phyloP scores from a whole-genome alignment of 306 rosid genomes.

The Malus domestica region ASM211411v1 NC_041795.1:25386001-25386500 shows the following conservation, averaged over 20 bases:
- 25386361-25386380: slow-evolving; percentile 24
- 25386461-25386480: background rate
- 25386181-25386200: background rate
- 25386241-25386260: slow-evolving; percentile 31
- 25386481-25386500: background rate
- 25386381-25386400: background rate
- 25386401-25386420: background rate
- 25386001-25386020: background rate
- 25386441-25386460: background rate
- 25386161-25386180: background rate
- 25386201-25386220: too few relatives aligned
- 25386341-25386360: slow-evolving; percentile 50
- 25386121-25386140: slow-evolving; percentile 70
- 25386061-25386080: slow-evolving; percentile 23
- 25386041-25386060: slow-evolving; percentile 36
- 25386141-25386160: slow-evolving; percentile 78
- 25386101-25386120: slow-evolving; percentile 53
- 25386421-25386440: background rate
- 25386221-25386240: background rate
- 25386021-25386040: slow-evolving; percentile 47
- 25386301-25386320: slow-evolving; percentile 53
- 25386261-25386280: slow-evolving; percentile 92
- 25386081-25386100: slow-evolving; percentile 38
- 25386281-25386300: slow-evolving; percentile 59
- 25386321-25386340: slow-evolving; percentile 49